Evolutionary conservation across 2,329 filamentous ascomycete genomes (phyloP), one percentile per base, ranked within the genome.

Genomic region (Fusarium goolgardi): DNA sequence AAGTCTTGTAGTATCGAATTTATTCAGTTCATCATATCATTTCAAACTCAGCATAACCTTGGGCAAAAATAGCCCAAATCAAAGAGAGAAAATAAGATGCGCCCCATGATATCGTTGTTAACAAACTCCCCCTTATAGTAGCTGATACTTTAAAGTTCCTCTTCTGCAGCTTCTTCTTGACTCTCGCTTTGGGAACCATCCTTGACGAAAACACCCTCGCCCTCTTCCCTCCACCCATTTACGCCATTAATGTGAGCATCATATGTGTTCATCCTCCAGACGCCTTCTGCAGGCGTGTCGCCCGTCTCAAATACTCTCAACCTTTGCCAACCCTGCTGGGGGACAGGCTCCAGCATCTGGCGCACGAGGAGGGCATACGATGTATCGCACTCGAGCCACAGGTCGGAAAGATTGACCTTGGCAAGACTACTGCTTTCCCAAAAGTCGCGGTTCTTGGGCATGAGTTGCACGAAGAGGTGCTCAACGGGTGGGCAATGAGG

Each of bases 321-420:
- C n/a, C 74, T 69, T n/a, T 71, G 68, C 80, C 82, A 86, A 1
- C 64, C 65, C 18, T 62, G 72, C 4, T 68, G 66, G 9, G 71
- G 72, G 6, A 63, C 61, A 21, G 71, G 59, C 39, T 75, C 72
- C n/a, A 81, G 75, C 37, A 84, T 65, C 58, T 80, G 73, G 18
- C 74, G 76, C 70, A 83, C 78, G 29, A 88, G 78, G 32, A 83
- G 72, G 5, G 77, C 78, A 71, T 87, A 87, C 0, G 81, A 78
- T 3, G 81, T 83, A 59, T 84, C 80, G 16, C 85, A 81, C 73
- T 88, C 85, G 77, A 84, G 82, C 85, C 86, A 87, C 4, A 84
- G 70, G 56, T 84, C 82, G 1, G 76, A 75, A 16, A 78, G 71
- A 20, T 82, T 78, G 46, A 84, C 75, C 34, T 81, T 76, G 29